phyloP scores from a whole-genome alignment of 1,284 basidiomycete species.

The Volvariella surrecta region DNA sequence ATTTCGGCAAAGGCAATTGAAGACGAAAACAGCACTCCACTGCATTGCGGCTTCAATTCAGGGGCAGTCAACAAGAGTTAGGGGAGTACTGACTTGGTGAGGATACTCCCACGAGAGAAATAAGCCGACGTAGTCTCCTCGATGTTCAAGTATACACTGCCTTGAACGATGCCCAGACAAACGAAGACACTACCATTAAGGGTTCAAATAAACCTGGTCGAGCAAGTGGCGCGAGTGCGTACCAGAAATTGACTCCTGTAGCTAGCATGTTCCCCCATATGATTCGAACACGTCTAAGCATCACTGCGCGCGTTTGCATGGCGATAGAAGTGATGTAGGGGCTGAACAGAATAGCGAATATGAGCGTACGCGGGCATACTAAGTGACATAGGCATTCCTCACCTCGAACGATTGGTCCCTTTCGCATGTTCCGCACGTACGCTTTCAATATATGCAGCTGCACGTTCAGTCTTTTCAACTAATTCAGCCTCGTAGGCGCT shows the following conservation, averaged over 20 bases:
- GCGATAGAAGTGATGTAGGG: constrained; percentile 42
- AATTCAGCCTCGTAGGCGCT: constrained; percentile 28
- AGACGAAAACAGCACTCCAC: no score
- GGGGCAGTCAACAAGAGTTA: no score
- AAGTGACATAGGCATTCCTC: constrained; percentile 1
- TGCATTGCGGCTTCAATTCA: no score
- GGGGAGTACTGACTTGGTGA: constrained; percentile 48
- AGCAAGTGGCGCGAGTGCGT: constrained; percentile 15
- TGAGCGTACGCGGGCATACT: not conserved
- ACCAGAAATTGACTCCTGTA: constrained; percentile 27
- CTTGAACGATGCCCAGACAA: constrained; percentile 66
- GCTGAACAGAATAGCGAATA: constrained; percentile 14
- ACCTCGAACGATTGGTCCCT: constrained; percentile 22
- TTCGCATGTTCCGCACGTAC: constrained; percentile 37
- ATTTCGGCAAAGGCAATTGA: no score
- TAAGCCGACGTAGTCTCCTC: constrained; percentile 56
- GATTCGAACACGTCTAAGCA: constrained; percentile 33
- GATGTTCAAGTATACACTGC: constrained; percentile 67
- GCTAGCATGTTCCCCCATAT: constrained; percentile 45
- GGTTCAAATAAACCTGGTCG: constrained; percentile 9
- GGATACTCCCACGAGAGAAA: constrained; percentile 66
- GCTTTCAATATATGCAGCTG: constrained; percentile 32
- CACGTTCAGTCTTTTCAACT: constrained; percentile 22
- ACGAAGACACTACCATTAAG: constrained; percentile 32
- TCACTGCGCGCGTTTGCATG: constrained; percentile 62